Evolutionary conservation across 345 rosid species (phyloP), one percentile per base, ranked within the genome.

Genomic region (Eucalyptus victrix): DNA sequence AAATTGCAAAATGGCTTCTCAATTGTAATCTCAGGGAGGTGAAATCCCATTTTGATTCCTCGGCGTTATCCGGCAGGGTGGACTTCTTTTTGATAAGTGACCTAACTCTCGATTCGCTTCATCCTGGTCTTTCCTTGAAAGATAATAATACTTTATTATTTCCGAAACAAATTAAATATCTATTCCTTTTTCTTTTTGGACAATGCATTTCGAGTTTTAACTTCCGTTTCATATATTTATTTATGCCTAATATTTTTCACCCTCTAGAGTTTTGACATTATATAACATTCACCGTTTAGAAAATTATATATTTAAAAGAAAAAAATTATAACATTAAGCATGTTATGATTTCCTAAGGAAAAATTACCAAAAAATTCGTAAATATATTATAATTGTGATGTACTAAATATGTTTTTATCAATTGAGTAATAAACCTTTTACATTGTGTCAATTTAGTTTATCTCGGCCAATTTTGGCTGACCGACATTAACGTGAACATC

Each of bases 401-500:
- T 51, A 51, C 23, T 18, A 51, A 51, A 51, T 51, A 7, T 18
- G 0, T 18, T 51, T 51, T 18, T 51, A 2, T 51, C 23, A 51
- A 18, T 50, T 17, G 1, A 16, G 4, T 6, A 50, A 50, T 0
- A 50, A 50, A 50, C 53, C 5, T 50, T 50, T 50, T 50, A 6
- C 19, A 50, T 50, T 16, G 3, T 50, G 54, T 50, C 8, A 6
- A 51, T 51, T 51, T 0, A 18, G 2, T 18, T 0, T 51, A 51
- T 51, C 2, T n/a, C 1, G 0, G 2, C 3, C 0, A 51, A 51
- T 50, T 50, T 50, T 50, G 2, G 0, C 0, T 1, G 0, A 50
- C 4, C 4, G 3, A 0, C 53, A 49, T 6, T 15, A 0, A 45
- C 3, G 11, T 45, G 47, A 9, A 45, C 11, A 9, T 8, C 47